Percentiles rank a stretch among this genome's conserved stretches.
These are phyloP conservation scores for Gossypium schwendimanii DNA, from an alignment of 441 rosid genomes.

Conservation along the genomic window DNA sequence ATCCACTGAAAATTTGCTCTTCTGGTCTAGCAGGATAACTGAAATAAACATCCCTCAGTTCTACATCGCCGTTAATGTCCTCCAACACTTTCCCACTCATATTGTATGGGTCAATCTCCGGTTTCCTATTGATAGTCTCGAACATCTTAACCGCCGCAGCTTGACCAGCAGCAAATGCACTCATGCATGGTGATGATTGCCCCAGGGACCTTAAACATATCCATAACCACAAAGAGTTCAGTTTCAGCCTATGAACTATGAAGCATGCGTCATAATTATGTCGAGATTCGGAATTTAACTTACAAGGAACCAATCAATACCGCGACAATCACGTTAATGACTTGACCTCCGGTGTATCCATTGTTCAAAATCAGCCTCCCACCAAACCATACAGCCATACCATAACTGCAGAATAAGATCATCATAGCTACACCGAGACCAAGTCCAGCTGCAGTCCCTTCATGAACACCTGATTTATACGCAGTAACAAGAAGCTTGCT, in stretches of 20 bases:
- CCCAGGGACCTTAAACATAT: constrained; percentile 56
- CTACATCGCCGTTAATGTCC: constrained; percentile 50
- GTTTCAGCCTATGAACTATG: neutral
- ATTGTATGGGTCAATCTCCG: constrained; percentile 62
- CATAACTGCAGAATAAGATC: constrained; percentile 46
- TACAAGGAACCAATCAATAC: constrained; percentile 63
- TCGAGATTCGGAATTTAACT: constrained; percentile 16
- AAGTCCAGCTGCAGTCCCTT: constrained; percentile 54
- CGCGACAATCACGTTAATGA: constrained; percentile 52
- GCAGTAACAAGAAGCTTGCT: constrained; percentile 50
- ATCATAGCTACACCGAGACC: constrained; percentile 45
- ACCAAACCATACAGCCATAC: constrained; percentile 67
- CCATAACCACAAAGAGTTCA: neutral
- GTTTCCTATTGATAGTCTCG: constrained; percentile 62
- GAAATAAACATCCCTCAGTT: constrained; percentile 56
- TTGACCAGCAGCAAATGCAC: constrained; percentile 70
- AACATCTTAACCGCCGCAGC: constrained; percentile 86
- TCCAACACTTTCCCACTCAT: constrained; percentile 34
- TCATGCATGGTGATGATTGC: constrained; percentile 63
- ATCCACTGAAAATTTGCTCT: constrained; percentile 59
- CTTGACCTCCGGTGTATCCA: constrained; percentile 63
- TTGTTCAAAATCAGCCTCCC: constrained; percentile 60
- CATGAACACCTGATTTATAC: constrained; percentile 51
- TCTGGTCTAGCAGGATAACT: constrained; percentile 64
- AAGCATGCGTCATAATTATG: neutral